These are phyloP conservation scores for Heliosperma pusillum DNA, from an alignment of 148 eudicot species.

Conservation along the genomic window DNA sequence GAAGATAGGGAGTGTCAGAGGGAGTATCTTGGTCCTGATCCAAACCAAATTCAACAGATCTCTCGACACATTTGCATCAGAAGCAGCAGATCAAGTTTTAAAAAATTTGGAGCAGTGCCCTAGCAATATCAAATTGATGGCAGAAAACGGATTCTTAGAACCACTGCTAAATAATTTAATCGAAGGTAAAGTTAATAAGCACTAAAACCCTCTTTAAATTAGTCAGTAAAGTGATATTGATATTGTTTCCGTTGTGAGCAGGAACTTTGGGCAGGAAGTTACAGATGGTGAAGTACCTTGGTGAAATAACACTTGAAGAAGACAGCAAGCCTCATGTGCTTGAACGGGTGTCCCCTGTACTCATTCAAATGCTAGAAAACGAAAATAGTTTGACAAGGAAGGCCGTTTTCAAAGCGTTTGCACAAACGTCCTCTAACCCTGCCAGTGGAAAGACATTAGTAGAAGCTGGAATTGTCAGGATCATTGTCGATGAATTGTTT, in stretches of 20 bases:
- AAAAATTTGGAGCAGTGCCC: slow-evolving; percentile 55
- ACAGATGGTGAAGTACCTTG: slow-evolving; percentile 67
- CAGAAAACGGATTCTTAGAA: slow-evolving; percentile 71
- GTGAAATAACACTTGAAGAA: slow-evolving; percentile 56
- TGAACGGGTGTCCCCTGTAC: slow-evolving; percentile 57
- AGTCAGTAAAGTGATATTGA: not conserved
- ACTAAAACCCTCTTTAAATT: not conserved
- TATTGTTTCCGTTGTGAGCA: slow-evolving; percentile 30
- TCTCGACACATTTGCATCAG: slow-evolving; percentile 48
- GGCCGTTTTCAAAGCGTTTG: slow-evolving; percentile 55
- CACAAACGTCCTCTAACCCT: slow-evolving; percentile 50
- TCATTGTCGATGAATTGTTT: slow-evolving; percentile 59
- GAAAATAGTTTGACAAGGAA: slow-evolving; percentile 45
- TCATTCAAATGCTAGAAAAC: slow-evolving; percentile 57
- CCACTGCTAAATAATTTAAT: slow-evolving; percentile 60
- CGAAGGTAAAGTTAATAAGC: slow-evolving; percentile 43
- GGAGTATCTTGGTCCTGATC: slow-evolving; percentile 55
- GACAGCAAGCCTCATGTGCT: slow-evolving; percentile 50
- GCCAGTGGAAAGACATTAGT: slow-evolving; percentile 49
- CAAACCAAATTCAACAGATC: slow-evolving; percentile 48
- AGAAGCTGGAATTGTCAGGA: slow-evolving; percentile 51
- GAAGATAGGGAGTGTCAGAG: slow-evolving; percentile 47
- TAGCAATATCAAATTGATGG: slow-evolving; percentile 67
- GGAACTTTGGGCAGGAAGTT: slow-evolving; percentile 59
- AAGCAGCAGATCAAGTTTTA: slow-evolving; percentile 55